Percentiles rank a stretch among this genome's conserved stretches.
phyloP scores from a whole-genome alignment of 1,139 yeast species.

The Trichomonascaceae sp. region DNA sequence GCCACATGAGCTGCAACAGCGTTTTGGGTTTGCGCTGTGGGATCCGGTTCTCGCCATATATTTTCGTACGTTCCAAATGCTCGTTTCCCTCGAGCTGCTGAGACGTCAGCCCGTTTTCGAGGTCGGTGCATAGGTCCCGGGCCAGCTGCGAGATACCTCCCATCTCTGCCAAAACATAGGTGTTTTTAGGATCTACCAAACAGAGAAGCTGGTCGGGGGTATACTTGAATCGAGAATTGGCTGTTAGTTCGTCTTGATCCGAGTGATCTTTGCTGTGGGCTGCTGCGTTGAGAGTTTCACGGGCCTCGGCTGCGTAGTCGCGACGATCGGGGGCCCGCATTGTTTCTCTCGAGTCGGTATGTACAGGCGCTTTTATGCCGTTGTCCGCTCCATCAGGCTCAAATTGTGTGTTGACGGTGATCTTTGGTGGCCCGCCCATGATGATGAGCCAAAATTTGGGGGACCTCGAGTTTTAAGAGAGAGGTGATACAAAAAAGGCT shows the following conservation, averaged over 20 bases:
- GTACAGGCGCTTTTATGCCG: neutral
- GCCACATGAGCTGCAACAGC: constrained; percentile 55
- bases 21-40: constrained; percentile 61
- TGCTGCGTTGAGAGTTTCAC: neutral
- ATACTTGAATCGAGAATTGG: constrained; percentile 3
- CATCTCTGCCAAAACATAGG: constrained; percentile 20
- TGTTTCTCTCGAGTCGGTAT: constrained; percentile 3
- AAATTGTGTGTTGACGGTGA: constrained; percentile 13
- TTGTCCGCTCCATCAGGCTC: neutral
- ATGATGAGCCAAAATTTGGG: too few species aligned
- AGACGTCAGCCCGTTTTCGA: constrained; percentile 20
- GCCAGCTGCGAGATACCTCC: constrained; percentile 23
- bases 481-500: too few species aligned
- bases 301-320: constrained; percentile 3
- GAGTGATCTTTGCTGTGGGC: constrained; percentile 1
- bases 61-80: constrained; percentile 25
- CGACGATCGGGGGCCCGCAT: constrained; percentile 3
- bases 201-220: constrained; percentile 22
- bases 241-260: neutral
- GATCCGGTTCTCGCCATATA: constrained; percentile 55
- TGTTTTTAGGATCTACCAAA: constrained; percentile 30
- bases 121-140: constrained; percentile 20
- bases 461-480: too few species aligned
- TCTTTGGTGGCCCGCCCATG: constrained; percentile 12
- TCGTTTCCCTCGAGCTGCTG: constrained; percentile 10